Percentiles rank a stretch among this genome's conserved stretches.
These are phyloP conservation scores for Exophiala aquamarina DNA, from an alignment of 2,329 filamentous ascomycete species.

Conservation along the genomic window DNA sequence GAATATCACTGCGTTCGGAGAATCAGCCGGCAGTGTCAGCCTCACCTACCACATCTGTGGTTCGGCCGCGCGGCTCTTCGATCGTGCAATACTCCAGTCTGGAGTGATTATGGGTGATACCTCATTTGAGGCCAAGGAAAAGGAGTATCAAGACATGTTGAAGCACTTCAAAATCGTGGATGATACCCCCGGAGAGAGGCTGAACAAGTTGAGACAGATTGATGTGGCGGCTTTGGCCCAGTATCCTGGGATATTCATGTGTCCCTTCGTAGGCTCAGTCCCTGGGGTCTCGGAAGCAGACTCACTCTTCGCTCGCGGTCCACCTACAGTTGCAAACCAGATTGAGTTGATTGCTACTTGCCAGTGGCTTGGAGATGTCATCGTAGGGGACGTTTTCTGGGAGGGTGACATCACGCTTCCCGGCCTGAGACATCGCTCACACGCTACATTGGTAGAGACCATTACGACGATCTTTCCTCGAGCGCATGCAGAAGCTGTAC, in stretches of 20 bases:
- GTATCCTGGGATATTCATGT: conserved; percentile 9
- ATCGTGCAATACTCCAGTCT: conserved; percentile 14
- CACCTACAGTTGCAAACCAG: conserved; percentile 5
- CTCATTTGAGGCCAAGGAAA: conserved; percentile 36
- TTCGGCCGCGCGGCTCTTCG: conserved; percentile 2
- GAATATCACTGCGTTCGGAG: conserved; percentile 43
- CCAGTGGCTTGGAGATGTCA: conserved; percentile 27
- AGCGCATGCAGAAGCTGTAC: conserved; percentile 7
- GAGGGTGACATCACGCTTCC: conserved; percentile 15
- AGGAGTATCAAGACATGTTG: conserved; percentile 45
- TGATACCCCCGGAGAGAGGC: conserved; percentile 33
- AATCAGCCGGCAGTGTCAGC: conserved; percentile 45
- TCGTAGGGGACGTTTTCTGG: conserved; percentile 27
- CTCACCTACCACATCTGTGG: conserved; percentile 17
- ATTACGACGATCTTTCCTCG: conserved; percentile 30
- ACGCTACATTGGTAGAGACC: conserved; percentile 41
- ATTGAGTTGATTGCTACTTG: conserved; percentile 27
- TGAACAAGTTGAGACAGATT: conserved; percentile 32
- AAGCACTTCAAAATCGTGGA: conserved; percentile 10
- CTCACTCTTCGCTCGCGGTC: conserved; percentile 16
- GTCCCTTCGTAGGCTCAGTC: conserved; percentile 4
- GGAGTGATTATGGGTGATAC: conserved; percentile 6
- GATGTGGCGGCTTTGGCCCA: conserved; percentile 7
- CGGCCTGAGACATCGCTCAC: conserved; percentile 31
- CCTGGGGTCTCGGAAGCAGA: conserved; percentile 5